Evolutionary conservation across 768 basidiomycete species (phyloP).

Genomic region (Termitomyces sp.): DNA sequence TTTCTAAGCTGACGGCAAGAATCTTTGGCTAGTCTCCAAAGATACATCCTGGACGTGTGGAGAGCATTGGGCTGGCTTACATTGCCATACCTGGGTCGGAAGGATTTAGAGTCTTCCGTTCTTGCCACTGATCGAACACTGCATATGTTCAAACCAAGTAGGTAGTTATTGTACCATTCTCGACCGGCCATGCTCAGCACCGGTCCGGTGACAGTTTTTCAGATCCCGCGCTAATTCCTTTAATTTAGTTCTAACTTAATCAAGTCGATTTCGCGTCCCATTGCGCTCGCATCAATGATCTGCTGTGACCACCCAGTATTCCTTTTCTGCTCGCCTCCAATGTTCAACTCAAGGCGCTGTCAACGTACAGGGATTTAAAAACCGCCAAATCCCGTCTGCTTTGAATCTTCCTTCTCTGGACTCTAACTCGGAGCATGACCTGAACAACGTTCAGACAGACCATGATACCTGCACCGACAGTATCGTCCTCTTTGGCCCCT

Average conservation of each 20-base stretch:
- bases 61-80: too few relatives aligned
- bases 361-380: neutral
- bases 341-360: neutral
- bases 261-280: neutral
- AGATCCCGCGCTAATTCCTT: neutral
- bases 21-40: too few relatives aligned
- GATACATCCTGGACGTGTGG: neutral
- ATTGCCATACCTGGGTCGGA: neutral
- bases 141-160: neutral
- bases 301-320: neutral
- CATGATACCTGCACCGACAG: neutral
- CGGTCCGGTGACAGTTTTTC: neutral
- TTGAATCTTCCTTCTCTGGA: neutral
- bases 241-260: neutral
- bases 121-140: neutral
- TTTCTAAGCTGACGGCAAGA: neutral
- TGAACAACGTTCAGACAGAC: neutral
- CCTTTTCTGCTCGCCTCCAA: too few relatives aligned
- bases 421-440: neutral
- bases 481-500: neutral
- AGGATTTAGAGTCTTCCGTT: neutral
- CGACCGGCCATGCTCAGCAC: neutral
- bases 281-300: neutral
- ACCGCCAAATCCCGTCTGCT: too few relatives aligned
- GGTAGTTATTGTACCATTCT: too few relatives aligned